phyloP scores from a whole-genome alignment of 1,284 basidiomycete species.

The Marasmius fiardii region DNA sequence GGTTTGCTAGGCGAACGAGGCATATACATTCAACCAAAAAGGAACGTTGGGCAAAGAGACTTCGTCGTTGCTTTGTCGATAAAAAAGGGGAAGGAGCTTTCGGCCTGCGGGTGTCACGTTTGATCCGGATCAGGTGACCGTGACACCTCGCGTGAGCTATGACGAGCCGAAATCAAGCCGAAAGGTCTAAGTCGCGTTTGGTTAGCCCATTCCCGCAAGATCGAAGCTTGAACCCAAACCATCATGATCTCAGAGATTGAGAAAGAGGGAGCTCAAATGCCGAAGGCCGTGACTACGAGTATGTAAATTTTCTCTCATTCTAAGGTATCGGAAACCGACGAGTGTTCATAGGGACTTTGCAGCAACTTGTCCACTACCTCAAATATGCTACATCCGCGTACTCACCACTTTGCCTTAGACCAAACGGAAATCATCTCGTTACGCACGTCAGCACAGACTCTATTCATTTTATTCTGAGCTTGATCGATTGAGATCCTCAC shows the following conservation, averaged over 20 bases:
- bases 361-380: conserved; percentile 42
- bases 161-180: neutral
- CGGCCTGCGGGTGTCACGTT: neutral
- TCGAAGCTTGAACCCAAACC: neutral
- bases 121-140: neutral
- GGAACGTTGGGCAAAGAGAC: neutral
- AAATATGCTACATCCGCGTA: conserved; percentile 52
- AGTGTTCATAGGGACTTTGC: conserved; percentile 28
- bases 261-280: neutral
- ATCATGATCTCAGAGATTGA: neutral
- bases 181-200: no score
- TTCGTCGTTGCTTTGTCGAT: neutral
- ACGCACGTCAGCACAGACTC: conserved; percentile 27
- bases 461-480: neutral
- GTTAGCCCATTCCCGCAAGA: no score
- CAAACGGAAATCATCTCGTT: conserved; percentile 45
- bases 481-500: no score
- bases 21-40: neutral
- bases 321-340: neutral
- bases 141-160: neutral
- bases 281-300: neutral
- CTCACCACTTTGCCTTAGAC: conserved; percentile 38
- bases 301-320: neutral
- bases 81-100: neutral
- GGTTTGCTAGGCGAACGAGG: neutral